phyloP scores from a whole-genome alignment of 805 yeast genomes.

The Scheffersomyces stipitis region DNA sequence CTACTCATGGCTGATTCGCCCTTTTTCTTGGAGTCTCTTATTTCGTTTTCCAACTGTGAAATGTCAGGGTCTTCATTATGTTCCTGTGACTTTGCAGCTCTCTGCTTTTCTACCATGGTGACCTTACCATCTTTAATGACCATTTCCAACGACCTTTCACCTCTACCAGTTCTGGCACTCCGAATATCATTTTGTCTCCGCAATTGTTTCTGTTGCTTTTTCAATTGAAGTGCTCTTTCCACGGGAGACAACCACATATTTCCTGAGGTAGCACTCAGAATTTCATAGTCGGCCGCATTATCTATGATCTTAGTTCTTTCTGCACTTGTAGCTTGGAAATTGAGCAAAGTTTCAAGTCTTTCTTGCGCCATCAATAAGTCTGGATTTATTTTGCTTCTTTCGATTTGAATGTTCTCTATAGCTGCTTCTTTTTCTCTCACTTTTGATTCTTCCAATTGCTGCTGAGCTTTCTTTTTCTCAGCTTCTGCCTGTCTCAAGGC shows the following conservation, averaged over 20 bases:
- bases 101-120: constrained; percentile 50
- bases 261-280: constrained; percentile 46
- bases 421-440: constrained; percentile 32
- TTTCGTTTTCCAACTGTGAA: constrained; percentile 32
- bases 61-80: constrained; percentile 35
- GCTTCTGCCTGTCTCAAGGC: constrained; percentile 60
- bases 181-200: constrained; percentile 63
- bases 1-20: constrained; percentile 32
- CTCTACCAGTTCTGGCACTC: constrained; percentile 63
- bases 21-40: constrained; percentile 21
- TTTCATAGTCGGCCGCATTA: constrained; percentile 84
- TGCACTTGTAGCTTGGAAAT: constrained; percentile 82
- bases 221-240: constrained; percentile 84
- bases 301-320: constrained; percentile 92
- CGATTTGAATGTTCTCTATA: constrained; percentile 44
- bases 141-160: constrained; percentile 73
- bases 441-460: constrained; percentile 17
- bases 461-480: constrained; percentile 26
- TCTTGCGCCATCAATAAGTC: constrained; percentile 70
- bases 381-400: constrained; percentile 46
- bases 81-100: constrained; percentile 9
- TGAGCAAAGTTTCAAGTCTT: constrained; percentile 67
- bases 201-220: constrained; percentile 76
- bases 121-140: constrained; percentile 81
- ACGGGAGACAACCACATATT: constrained; percentile 83